These are phyloP conservation scores for Smithsoniella earleae DNA, from an alignment of 163 green algal genomes.

Conservation along the genomic window DNA sequence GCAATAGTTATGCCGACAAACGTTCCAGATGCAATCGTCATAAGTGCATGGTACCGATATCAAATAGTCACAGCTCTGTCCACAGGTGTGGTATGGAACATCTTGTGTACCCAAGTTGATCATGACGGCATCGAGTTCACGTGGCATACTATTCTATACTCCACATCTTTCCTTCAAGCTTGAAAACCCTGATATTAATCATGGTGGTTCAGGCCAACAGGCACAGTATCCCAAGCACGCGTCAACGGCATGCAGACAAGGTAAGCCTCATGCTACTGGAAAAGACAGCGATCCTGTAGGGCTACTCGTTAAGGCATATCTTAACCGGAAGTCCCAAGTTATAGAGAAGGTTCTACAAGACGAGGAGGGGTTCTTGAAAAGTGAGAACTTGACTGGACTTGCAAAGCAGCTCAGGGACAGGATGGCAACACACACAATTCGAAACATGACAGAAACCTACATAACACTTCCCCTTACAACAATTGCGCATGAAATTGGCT, in stretches of 20 bases:
- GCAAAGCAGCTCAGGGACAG: not conserved
- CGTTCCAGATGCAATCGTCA: constrained; percentile 13
- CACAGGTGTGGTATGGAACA: constrained; percentile 6
- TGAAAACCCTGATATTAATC: too few relatives aligned
- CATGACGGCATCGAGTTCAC: constrained; percentile 1
- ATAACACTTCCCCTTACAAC: not conserved
- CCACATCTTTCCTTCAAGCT: too few relatives aligned
- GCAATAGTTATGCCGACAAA: not conserved
- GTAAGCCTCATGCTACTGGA: not conserved
- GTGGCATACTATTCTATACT: too few relatives aligned
- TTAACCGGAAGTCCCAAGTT: not conserved
- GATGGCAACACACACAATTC: not conserved
- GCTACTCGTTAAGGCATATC: not conserved
- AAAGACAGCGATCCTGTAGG: not conserved
- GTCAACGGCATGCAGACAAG: not conserved
- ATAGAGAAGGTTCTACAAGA: not conserved
- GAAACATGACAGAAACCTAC: constrained; percentile 7
- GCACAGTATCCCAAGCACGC: not conserved
- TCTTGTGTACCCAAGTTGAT: too few relatives aligned
- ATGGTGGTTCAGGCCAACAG: not conserved
- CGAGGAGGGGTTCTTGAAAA: not conserved
- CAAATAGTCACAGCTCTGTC: constrained; percentile 15
- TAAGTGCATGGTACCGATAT: not conserved
- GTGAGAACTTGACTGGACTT: not conserved
- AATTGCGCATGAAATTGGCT: not conserved